Base-by-base conservation (phyloP, 2,329 filamentous ascomycete genomes). In the Microcera coccophila region DNA sequence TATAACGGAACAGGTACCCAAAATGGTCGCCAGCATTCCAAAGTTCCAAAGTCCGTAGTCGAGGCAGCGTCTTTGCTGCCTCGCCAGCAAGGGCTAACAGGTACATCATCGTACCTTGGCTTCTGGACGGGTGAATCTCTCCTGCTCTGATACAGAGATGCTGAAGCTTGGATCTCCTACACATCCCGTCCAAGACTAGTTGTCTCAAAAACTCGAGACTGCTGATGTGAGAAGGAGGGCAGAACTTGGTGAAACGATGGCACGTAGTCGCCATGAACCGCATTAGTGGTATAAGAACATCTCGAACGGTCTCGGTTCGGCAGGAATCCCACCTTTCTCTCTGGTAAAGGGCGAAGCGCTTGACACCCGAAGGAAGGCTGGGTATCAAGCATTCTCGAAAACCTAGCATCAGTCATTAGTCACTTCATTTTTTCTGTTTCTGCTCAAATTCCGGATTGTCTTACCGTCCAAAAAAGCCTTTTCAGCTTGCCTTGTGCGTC, bases 401-500 rank as follows among this genome's bases (percentile, higher is more conserved):
- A 22, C 15, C 49, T 52, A n/a, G 11, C 4, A 22, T 34, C 11
- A 36, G n/a, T 34, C 19, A 17, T 49, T 15, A 52, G 41, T 8
- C 12, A 22, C n/a, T 1, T 4, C 10, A 31, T 22, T 22, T n/a
- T 16, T 3, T 19, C 8, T 18, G 19, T 22, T 3, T 8, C 17
- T 19, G 2, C 2, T 18, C 17, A 24, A n/a, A n/a, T n/a, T 8
- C 1, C 3, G 3, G n/a, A 14, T 11, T 11, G 20, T 40, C 22
- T 2, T 34, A 52, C 44, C 47, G 2, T 44, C 12, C 4, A 33
- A 28, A n/a, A 45, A 45, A 12, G 9, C 4, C 14, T 1, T 4
- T 28, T 48, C 37, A 4, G 4, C n/a, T 3, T 48, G 15, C 2
- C 31, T 4, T 3, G n/a, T 44, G 4, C 3, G 16, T 8, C 10